phyloP scores from a whole-genome alignment of 2,329 filamentous ascomycete genomes.

The Coniochaeta sp. region DNA sequence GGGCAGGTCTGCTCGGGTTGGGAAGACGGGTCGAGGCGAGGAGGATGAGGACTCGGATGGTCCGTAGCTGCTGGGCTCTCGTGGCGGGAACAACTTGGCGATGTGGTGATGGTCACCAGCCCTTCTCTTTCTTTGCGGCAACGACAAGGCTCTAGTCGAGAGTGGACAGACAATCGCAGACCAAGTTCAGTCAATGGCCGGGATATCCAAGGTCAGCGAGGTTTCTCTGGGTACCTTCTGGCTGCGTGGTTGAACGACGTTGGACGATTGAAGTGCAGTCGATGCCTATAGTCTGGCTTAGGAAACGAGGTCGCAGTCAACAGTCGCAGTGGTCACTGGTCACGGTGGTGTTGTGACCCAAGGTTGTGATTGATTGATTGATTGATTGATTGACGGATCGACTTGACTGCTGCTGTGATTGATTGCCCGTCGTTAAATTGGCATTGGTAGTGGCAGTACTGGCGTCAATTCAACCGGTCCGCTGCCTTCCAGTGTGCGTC shows the following conservation, averaged over 20 bases:
- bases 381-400: not conserved
- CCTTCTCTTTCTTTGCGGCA: too few relatives aligned
- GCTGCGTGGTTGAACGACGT: not conserved
- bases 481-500: not conserved
- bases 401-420: not conserved
- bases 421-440: not conserved
- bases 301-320: not conserved
- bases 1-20: conserved; percentile 15
- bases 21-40: conserved; percentile 27
- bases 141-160: not conserved
- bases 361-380: not conserved
- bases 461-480: not conserved
- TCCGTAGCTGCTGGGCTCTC: conserved; percentile 35
- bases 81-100: conserved; percentile 42
- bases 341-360: too few relatives aligned
- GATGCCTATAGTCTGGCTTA: too few relatives aligned
- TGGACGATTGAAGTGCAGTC: not conserved
- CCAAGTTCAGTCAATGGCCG: not conserved
- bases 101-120: conserved; percentile 10
- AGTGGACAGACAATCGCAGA: not conserved
- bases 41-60: conserved; percentile 17
- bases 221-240: not conserved
- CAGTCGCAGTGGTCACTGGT: too few relatives aligned
- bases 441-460: too few relatives aligned
- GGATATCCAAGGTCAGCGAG: not conserved